Evolutionary conservation across 2,329 filamentous ascomycete genomes (phyloP).

Genomic region (Fonsecaea pedrosoi): DNA sequence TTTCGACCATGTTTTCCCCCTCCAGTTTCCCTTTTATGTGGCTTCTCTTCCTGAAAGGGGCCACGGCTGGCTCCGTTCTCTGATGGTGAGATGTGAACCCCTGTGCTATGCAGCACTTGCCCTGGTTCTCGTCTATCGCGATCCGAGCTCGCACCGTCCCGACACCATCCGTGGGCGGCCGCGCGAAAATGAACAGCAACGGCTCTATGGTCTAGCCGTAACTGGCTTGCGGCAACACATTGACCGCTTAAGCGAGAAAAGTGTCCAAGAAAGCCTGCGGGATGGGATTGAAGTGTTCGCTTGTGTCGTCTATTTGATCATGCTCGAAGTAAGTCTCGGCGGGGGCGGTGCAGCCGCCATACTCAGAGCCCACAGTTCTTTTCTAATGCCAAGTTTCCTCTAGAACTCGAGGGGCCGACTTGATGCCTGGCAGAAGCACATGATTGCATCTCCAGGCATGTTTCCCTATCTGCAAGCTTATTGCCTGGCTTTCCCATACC

Average conservation of each 20-base stretch:
- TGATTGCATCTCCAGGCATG: conserved; percentile 10
- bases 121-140: conserved; percentile 3
- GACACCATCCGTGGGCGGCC: neutral
- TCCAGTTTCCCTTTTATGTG: conserved; percentile 7
- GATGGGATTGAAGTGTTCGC: conserved; percentile 8
- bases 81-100: conserved; percentile 4
- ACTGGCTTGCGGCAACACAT: conserved; percentile 4
- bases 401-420: conserved; percentile 12
- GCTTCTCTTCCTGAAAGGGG: conserved; percentile 7
- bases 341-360: neutral
- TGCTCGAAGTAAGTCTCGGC: conserved; percentile 1
- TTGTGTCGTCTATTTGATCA: conserved; percentile 1
- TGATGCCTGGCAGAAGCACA: conserved; percentile 16
- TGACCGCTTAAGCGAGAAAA: conserved; percentile 11
- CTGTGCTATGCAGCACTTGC: conserved; percentile 8
- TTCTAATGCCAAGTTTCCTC: neutral
- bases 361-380: neutral
- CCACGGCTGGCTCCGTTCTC: conserved; percentile 3
- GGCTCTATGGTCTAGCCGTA: neutral
- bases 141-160: neutral
- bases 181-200: conserved; percentile 1
- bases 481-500: conserved; percentile 1
- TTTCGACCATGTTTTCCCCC: conserved; percentile 4
- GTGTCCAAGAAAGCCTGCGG: neutral
- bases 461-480: conserved; percentile 10